These are phyloP conservation scores for Drechmeria coniospora DNA, from an alignment of 2,329 filamentous ascomycete genomes.

Conservation along the genomic window DNA sequence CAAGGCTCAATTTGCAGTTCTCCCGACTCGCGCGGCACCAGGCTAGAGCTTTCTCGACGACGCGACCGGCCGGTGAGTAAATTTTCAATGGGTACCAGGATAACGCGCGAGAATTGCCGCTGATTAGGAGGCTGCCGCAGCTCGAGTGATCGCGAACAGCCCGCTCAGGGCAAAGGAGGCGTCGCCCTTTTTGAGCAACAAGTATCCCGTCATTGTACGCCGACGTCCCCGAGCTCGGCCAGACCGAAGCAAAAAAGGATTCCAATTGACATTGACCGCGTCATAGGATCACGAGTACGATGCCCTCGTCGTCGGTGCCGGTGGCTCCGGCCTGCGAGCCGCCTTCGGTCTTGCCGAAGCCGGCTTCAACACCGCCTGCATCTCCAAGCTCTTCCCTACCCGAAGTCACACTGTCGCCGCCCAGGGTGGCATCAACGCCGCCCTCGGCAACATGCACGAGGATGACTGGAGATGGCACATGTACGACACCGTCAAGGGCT, in stretches of 20 bases:
- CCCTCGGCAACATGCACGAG: conserved; percentile 90
- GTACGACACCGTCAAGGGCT: conserved; percentile 98
- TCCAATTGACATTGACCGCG: too few relatives aligned
- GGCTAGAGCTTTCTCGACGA: conserved; percentile 72
- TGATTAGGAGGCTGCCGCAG: conserved; percentile 22
- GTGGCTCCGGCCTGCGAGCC: conserved; percentile 66
- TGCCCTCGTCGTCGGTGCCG: conserved; percentile 82
- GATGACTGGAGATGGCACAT: conserved; percentile 99
- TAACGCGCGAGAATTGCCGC: not conserved
- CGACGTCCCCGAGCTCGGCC: not conserved
- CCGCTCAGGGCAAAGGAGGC: conserved; percentile 89
- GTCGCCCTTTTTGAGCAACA: conserved; percentile 67
- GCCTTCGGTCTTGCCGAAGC: conserved; percentile 78
- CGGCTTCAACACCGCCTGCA: conserved; percentile 80
- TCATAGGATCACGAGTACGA: conserved; percentile 92
- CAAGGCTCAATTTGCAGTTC: conserved; percentile 45
- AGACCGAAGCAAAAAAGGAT: too few relatives aligned
- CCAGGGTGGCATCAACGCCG: conserved; percentile 76
- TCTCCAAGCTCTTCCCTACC: conserved; percentile 76
- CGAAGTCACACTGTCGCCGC: conserved; percentile 72
- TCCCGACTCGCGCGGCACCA: conserved; percentile 47
- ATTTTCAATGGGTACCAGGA: too few relatives aligned
- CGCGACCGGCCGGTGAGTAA: conserved; percentile 57
- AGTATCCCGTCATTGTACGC: conserved; percentile 88
- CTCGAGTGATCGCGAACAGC: conserved; percentile 72